Base-by-base conservation (phyloP, 768 basidiomycete genomes). In the Kwoniella sp. region DNA sequence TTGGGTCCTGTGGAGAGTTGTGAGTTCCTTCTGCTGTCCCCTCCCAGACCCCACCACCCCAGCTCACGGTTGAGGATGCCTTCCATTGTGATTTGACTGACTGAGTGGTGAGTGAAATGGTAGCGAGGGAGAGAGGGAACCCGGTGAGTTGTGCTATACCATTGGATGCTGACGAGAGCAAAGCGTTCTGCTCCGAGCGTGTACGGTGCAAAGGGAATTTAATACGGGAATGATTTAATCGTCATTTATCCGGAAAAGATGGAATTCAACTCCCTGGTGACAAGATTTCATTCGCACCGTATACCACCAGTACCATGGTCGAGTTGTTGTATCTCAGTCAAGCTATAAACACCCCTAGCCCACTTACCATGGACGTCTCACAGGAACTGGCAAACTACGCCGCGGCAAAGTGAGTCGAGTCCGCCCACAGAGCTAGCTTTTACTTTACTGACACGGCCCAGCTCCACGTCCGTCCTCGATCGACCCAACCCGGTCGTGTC, bases 291-390 rank as follows among this genome's bases (percentile, higher is more conserved):
- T n/a, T n/a, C n/a, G n/a, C n/a, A n/a, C n/a, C n/a, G n/a, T n/a
- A n/a, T n/a, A n/a, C n/a, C n/a, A n/a, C n/a, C n/a, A n/a, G n/a
- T n/a, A n/a, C n/a, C n/a, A n/a, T n/a, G n/a, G n/a, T n/a, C n/a
- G n/a, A n/a, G n/a, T n/a, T n/a, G n/a, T n/a, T n/a, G n/a, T n/a
- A n/a, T n/a, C n/a, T n/a, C n/a, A n/a, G n/a, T n/a, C n/a, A n/a
- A n/a, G n/a, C n/a, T n/a, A n/a, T n/a, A n/a, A 41, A 25, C 22
- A 43, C 5, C 8, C 15, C 14, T n/a, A n/a, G 26, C 3, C 23
- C 19, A 41, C 22, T 17, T 14, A 62, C n/a, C 48, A 89, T 90
- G 87, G 87, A 90, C 77, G 87, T 90, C 51, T 85, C 88, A 8
- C 80, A 80, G 62, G 82, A 90, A 46, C 80, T 91, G 15, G 84